Percentiles rank a stretch among this genome's conserved stretches.
These are phyloP conservation scores for Saccharomycopsis babjevae DNA, from an alignment of 805 yeast species.

Conservation along the genomic window DNA sequence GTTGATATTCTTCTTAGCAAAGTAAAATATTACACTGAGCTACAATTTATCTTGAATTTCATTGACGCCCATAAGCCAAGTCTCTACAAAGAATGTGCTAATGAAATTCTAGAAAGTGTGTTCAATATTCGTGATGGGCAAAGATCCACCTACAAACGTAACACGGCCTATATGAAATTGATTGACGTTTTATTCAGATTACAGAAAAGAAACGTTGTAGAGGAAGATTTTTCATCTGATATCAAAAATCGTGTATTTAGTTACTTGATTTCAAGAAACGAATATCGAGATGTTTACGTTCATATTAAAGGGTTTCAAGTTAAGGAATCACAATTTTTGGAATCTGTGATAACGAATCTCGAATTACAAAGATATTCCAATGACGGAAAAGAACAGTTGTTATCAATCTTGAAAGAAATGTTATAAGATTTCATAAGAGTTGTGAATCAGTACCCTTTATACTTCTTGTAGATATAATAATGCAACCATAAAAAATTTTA, in stretches of 20 bases:
- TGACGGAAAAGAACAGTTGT: not conserved
- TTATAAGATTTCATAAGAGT: too few species aligned
- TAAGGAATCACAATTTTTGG: not conserved
- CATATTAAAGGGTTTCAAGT: not conserved
- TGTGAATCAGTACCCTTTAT: not conserved
- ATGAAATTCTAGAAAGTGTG: not conserved
- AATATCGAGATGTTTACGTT: not conserved
- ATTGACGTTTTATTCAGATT: not conserved
- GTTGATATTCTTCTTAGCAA: not conserved
- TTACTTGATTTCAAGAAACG: not conserved
- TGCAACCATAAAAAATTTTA: not conserved
- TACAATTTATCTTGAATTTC: constrained; percentile 5
- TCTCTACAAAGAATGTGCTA: not conserved
- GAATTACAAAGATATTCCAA: not conserved
- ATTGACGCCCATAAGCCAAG: not conserved
- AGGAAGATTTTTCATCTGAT: not conserved
- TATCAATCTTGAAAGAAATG: not conserved
- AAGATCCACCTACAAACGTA: constrained; percentile 1
- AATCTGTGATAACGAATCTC: not conserved
- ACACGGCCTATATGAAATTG: not conserved
- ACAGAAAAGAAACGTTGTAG: not conserved
- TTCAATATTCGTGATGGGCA: not conserved
- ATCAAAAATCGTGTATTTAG: not conserved
- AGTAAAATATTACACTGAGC: not conserved
- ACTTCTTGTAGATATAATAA: not conserved